Evolutionary conservation across 495 filamentous ascomycete species (phyloP).

Genomic region (Talaromyces stipitatus): DNA sequence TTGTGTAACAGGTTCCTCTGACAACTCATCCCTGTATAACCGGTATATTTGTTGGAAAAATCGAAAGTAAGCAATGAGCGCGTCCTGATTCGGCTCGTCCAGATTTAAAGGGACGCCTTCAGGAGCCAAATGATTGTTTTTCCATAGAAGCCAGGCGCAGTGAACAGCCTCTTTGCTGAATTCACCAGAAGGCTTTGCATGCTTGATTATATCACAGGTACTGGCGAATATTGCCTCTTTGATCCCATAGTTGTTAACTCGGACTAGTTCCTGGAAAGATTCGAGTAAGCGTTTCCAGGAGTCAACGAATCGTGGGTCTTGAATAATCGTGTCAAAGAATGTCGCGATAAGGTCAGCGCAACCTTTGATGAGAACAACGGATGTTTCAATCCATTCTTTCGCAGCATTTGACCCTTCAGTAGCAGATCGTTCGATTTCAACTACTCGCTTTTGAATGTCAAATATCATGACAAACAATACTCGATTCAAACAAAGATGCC

Average conservation of each 20-base stretch:
- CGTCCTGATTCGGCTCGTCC: constrained; percentile 59
- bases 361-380: constrained; percentile 64
- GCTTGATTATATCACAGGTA: constrained; percentile 57
- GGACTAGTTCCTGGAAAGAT: constrained; percentile 54
- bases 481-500: constrained; percentile 73
- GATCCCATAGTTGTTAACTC: constrained; percentile 55
- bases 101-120: constrained; percentile 38
- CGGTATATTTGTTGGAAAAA: constrained; percentile 73
- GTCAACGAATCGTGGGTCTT: constrained; percentile 46
- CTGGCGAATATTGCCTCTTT: constrained; percentile 65
- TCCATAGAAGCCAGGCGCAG: constrained; percentile 69
- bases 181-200: constrained; percentile 34
- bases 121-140: constrained; percentile 47
- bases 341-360: constrained; percentile 59
- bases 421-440: not conserved
- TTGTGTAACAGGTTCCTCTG: constrained; percentile 46
- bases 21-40: constrained; percentile 59
- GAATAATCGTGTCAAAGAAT: constrained; percentile 54
- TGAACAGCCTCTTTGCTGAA: constrained; percentile 52
- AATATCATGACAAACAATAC: constrained; percentile 72
- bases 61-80: constrained; percentile 69
- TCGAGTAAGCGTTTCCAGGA: constrained; percentile 65
- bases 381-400: constrained; percentile 67
- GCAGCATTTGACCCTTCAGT: constrained; percentile 22
- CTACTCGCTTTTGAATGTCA: constrained; percentile 22